Evolutionary conservation across 768 basidiomycete species (phyloP).

Genomic region (Crucibulum laeve): DNA sequence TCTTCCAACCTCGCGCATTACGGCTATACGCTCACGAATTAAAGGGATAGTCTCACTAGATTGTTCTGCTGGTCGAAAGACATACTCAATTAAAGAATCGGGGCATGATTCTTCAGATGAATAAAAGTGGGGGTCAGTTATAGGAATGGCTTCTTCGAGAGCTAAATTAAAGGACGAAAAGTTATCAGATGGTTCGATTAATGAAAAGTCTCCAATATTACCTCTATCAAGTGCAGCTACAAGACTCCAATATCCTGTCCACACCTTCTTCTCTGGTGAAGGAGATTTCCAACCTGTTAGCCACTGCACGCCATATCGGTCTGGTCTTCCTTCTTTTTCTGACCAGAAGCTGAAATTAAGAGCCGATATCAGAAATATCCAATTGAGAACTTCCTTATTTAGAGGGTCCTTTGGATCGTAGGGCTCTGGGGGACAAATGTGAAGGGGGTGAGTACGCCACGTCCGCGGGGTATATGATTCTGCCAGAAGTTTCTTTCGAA

Average conservation of each 20-base stretch:
- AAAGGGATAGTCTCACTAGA: constrained; percentile 68
- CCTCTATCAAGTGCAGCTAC: constrained; percentile 83
- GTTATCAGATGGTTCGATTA: not conserved
- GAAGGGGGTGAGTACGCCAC: constrained; percentile 76
- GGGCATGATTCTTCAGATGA: constrained; percentile 67
- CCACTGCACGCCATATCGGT: constrained; percentile 80
- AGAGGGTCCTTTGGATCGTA: constrained; percentile 48
- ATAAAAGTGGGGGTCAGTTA: constrained; percentile 79
- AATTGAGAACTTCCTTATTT: constrained; percentile 62
- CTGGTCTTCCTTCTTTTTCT: constrained; percentile 49
- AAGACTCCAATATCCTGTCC: constrained; percentile 86
- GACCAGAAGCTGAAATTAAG: constrained; percentile 94
- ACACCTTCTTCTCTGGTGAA: constrained; percentile 43
- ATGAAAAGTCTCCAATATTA: constrained; percentile 17
- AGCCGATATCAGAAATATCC: constrained; percentile 86
- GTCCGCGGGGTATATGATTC: constrained; percentile 76
- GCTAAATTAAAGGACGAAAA: constrained; percentile 36
- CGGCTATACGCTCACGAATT: constrained; percentile 60
- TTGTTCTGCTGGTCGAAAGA: constrained; percentile 60
- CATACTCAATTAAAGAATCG: constrained; percentile 58
- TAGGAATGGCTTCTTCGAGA: constrained; percentile 69
- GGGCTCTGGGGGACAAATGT: constrained; percentile 67
- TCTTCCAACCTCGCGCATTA: constrained; percentile 76
- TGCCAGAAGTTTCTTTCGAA: constrained; percentile 48
- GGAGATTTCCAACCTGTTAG: constrained; percentile 59